These are phyloP conservation scores for Cenchrus fungigraminus DNA, from an alignment of 176 grass and related monocot species.

Conservation along the genomic window DNA sequence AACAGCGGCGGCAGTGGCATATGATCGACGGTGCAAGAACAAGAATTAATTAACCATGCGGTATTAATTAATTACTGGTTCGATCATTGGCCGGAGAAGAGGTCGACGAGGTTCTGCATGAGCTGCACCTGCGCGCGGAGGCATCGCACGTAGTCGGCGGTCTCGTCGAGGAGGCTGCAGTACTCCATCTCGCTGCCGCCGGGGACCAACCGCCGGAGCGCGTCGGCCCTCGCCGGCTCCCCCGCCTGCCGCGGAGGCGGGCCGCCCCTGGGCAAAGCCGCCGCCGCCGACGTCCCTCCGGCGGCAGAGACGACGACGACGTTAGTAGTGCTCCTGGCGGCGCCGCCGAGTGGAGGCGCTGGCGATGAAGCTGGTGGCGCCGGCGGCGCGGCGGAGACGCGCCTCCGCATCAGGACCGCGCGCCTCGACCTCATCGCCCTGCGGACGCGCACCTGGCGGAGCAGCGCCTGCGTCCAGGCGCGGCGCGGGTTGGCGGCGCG, in stretches of 20 bases:
- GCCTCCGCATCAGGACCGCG: conserved; percentile 36
- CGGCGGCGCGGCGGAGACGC: conserved; percentile 24
- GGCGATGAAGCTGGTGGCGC: not conserved
- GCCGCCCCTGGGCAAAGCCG: not conserved
- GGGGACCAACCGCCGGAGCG: conserved; percentile 71
- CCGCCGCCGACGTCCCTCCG: not conserved
- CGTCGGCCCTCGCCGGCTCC: conserved; percentile 57
- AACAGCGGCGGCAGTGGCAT: not conserved
- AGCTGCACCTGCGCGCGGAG: conserved; percentile 81
- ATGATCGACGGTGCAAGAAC: conserved; percentile 40
- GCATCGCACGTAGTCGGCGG: conserved; percentile 76
- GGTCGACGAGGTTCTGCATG: conserved; percentile 82
- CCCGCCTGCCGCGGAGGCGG: conserved; percentile 12
- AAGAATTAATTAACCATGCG: conserved; percentile 50
- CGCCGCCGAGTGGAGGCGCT: not conserved
- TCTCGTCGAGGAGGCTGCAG: conserved; percentile 82
- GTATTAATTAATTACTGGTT: conserved; percentile 46
- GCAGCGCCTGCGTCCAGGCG: conserved; percentile 65
- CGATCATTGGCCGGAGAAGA: conserved; percentile 60
- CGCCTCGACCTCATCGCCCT: conserved; percentile 6
- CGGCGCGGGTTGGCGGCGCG: conserved; percentile 41
- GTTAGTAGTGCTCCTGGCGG: not conserved
- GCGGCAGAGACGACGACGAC: not conserved
- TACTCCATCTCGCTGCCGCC: conserved; percentile 80
- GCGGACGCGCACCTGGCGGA: conserved; percentile 47